Evolutionary conservation across 2,329 filamentous ascomycete species (phyloP).

Genomic region (Pyrenophora graminea): DNA sequence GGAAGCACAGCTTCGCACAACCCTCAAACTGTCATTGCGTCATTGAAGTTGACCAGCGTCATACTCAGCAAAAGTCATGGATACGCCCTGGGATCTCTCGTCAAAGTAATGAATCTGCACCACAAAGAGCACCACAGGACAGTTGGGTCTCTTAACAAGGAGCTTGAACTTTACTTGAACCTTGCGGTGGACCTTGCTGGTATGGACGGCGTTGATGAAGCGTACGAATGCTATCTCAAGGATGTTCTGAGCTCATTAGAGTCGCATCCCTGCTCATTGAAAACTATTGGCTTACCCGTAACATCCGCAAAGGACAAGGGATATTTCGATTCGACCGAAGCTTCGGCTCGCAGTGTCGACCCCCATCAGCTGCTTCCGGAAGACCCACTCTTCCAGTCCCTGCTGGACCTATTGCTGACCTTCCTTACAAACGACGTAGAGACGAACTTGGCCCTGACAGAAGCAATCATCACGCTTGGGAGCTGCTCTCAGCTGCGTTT

Average conservation of each 20-base stretch:
- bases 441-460: slow-evolving; percentile 85
- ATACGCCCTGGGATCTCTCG: slow-evolving; percentile 77
- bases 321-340: slow-evolving; percentile 51
- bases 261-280: slow-evolving; percentile 72
- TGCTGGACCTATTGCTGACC: slow-evolving; percentile 66
- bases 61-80: slow-evolving; percentile 86
- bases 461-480: slow-evolving; percentile 78
- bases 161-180: slow-evolving; percentile 71
- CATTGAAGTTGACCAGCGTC: slow-evolving; percentile 82
- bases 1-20: slow-evolving; percentile 84
- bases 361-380: slow-evolving; percentile 64
- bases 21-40: slow-evolving; percentile 86
- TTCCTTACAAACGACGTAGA: slow-evolving; percentile 93
- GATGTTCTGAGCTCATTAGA: slow-evolving; percentile 73
- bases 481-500: slow-evolving; percentile 83
- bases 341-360: slow-evolving; percentile 66
- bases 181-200: slow-evolving; percentile 71
- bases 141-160: slow-evolving; percentile 73
- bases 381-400: slow-evolving; percentile 58
- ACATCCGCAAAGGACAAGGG: slow-evolving; percentile 58
- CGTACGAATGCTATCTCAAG: slow-evolving; percentile 72
- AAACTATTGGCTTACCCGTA: slow-evolving; percentile 67
- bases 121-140: slow-evolving; percentile 64
- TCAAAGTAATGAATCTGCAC: slow-evolving; percentile 67
- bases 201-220: slow-evolving; percentile 70